phyloP scores from a whole-genome alignment of 306 rosid genomes.

The Cucumis hystrix region DNA sequence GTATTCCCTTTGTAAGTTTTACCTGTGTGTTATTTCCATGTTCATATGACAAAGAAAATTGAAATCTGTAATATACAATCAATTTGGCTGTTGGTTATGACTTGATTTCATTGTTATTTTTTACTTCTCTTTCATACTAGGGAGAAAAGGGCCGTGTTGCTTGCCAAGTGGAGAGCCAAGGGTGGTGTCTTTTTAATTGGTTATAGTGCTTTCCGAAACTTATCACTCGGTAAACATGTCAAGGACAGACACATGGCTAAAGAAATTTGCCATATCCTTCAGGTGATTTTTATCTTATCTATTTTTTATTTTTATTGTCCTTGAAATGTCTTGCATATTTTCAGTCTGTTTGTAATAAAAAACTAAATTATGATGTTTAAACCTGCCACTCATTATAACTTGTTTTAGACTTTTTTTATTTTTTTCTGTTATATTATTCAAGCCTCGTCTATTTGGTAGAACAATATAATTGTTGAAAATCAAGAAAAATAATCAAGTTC shows the following conservation, averaged over 20 bases:
- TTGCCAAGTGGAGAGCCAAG: slow-evolving; percentile 84
- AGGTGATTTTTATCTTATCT: slow-evolving; percentile 24
- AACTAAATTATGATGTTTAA: too few species aligned
- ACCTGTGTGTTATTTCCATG: background rate
- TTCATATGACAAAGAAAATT: background rate
- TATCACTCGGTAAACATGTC: slow-evolving; percentile 72
- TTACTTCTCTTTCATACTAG: slow-evolving; percentile 31
- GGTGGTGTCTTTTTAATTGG: slow-evolving; percentile 94
- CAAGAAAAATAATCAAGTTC: too few species aligned
- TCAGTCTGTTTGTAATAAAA: background rate
- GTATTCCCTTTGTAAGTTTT: too few species aligned
- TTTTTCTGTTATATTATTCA: too few species aligned
- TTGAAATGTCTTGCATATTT: background rate
- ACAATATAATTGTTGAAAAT: too few species aligned
- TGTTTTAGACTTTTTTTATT: too few species aligned
- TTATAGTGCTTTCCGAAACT: slow-evolving; percentile 71
- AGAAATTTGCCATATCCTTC: slow-evolving; percentile 70
- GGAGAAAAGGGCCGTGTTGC: slow-evolving; percentile 65
- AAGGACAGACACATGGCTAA: slow-evolving; percentile 61
- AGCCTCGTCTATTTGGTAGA: too few species aligned
- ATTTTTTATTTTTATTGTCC: background rate
- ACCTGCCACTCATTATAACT: too few species aligned
- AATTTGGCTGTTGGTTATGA: background rate
- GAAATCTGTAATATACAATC: background rate
- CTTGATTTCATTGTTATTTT: background rate